These are phyloP conservation scores for Fusarium falciforme DNA, from an alignment of 2,329 filamentous ascomycete species.

Conservation along the genomic window DNA sequence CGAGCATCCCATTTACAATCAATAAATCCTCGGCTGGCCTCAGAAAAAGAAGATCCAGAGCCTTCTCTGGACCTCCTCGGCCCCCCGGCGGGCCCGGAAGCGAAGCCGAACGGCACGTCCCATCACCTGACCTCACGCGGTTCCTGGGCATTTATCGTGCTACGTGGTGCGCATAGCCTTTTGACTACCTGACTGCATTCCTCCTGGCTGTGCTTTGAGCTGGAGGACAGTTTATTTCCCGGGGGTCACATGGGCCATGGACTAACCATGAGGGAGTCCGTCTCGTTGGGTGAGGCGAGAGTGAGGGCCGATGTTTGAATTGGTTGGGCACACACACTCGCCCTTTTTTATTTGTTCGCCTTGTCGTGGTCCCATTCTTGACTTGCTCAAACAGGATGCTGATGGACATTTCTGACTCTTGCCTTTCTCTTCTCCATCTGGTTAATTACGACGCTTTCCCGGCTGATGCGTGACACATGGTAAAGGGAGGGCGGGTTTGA, in stretches of 20 bases:
- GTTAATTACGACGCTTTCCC: neutral
- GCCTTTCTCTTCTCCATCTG: neutral
- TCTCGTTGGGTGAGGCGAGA: neutral
- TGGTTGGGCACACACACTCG: neutral
- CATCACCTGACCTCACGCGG: conserved; percentile 30
- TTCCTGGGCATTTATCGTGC: conserved; percentile 14
- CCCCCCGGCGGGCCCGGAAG: neutral
- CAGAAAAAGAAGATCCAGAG: neutral
- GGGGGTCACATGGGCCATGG: conserved; percentile 8
- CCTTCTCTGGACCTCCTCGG: neutral
- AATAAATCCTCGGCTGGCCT: neutral
- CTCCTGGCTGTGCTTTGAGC: neutral
- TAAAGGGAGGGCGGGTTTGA: neutral
- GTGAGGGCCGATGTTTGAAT: neutral
- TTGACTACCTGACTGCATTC: neutral
- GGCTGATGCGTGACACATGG: neutral
- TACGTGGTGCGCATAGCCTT: conserved; percentile 14
- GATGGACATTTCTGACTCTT: neutral
- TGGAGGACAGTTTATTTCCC: neutral
- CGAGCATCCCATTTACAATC: neutral
- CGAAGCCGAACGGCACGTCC: neutral
- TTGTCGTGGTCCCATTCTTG: neutral
- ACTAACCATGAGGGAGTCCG: neutral
- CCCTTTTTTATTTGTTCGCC: neutral
- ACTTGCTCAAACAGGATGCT: neutral